These are phyloP conservation scores for Mesembryanthemum crystallinum DNA, from an alignment of 148 eudicot species.

Conservation along the genomic window DNA sequence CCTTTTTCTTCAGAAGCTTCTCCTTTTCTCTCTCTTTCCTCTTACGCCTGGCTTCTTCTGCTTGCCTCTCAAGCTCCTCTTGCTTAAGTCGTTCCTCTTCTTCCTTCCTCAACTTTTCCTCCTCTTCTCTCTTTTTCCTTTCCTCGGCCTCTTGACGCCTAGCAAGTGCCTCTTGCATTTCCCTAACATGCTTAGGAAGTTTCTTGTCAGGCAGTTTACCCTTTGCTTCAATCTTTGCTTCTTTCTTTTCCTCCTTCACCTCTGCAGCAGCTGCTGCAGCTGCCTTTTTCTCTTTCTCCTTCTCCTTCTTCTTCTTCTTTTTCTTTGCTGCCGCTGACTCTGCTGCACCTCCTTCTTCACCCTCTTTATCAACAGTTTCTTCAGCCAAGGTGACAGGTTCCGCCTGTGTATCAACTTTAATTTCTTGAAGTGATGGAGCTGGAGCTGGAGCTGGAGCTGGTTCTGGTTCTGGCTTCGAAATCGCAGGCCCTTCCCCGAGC, in stretches of 20 bases:
- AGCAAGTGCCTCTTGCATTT: constrained; percentile 88
- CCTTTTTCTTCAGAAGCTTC: constrained; percentile 69
- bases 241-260: constrained; percentile 51
- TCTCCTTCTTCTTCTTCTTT: constrained; percentile 82
- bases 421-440: constrained; percentile 33
- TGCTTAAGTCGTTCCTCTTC: constrained; percentile 72
- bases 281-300: constrained; percentile 54
- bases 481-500: constrained; percentile 61
- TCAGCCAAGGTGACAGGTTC: constrained; percentile 39
- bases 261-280: constrained; percentile 37
- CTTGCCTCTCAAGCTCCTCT: constrained; percentile 71
- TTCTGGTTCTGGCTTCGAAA: constrained; percentile 35
- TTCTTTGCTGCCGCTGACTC: constrained; percentile 73
- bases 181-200: constrained; percentile 77
- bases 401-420: constrained; percentile 37
- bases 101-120: constrained; percentile 75
- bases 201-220: constrained; percentile 63
- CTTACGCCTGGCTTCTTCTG: constrained; percentile 70
- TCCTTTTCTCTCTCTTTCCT: constrained; percentile 86
- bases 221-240: constrained; percentile 46
- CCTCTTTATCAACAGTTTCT: constrained; percentile 48
- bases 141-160: constrained; percentile 74
- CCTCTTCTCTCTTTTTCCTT: constrained; percentile 72
- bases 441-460: constrained; percentile 16
- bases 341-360: constrained; percentile 41